Conservation (phyloP, 2,329 filamentous ascomycete genomes). For the Trichoderma aggressivum region DNA sequence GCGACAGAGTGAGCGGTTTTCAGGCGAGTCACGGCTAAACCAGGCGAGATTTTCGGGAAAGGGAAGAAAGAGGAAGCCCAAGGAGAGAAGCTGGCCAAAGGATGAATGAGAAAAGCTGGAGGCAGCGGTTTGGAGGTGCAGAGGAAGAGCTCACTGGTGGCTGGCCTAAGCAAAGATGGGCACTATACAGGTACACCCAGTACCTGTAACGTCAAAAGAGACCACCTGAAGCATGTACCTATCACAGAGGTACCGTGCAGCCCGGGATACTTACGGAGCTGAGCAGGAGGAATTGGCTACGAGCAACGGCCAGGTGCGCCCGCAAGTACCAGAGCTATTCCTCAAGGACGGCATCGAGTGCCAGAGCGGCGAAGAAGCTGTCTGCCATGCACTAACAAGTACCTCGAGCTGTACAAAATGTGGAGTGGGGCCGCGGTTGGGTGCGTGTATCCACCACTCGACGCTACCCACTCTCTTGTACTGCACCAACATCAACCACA, state of each 20-base stretch:
- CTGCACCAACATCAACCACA: not conserved
- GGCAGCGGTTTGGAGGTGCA: not conserved
- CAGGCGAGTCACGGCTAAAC: not conserved
- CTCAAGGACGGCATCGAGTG: not conserved
- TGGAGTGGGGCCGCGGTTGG: conserved; percentile 6
- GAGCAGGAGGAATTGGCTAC: not conserved
- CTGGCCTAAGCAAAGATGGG: not conserved
- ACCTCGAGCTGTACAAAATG: not conserved
- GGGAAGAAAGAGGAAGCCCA: not conserved
- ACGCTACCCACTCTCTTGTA: not conserved
- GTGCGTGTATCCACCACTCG: not conserved
- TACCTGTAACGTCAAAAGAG: not conserved
- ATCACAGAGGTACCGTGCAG: not conserved
- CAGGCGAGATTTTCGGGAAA: not conserved
- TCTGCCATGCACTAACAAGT: not conserved
- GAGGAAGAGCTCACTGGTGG: not conserved
- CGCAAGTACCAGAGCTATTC: not conserved
- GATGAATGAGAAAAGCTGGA: not conserved
- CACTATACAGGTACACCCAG: no score
- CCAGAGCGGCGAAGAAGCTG: not conserved
- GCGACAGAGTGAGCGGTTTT: not conserved
- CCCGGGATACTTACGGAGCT: not conserved
- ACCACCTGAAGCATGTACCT: not conserved
- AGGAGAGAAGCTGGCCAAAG: not conserved
- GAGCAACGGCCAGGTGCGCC: not conserved